Base-by-base conservation (phyloP, 2,329 filamentous ascomycete genomes). In the Neurospora sp. region DNA sequence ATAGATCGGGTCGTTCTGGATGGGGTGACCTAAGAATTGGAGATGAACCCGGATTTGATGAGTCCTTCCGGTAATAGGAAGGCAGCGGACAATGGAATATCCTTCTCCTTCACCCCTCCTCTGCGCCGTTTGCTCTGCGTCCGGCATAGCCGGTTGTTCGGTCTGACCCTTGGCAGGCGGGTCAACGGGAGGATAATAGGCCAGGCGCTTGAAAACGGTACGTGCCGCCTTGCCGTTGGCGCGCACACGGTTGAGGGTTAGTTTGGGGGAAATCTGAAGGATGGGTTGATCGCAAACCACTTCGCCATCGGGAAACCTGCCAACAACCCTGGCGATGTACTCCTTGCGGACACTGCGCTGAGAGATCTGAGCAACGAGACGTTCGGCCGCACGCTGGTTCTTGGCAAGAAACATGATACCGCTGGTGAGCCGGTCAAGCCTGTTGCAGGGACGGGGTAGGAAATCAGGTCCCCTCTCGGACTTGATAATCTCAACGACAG, bases 341-440 rank as follows among this genome's bases (percentile, higher is more conserved):
- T 99, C 96, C 79, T 99, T 99, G 75, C 93, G 90, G 43, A 99
- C 92, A 0, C 91, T 95, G 42, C 96, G 87, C 5, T 86, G 87
- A 74, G 89, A 87, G 71, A 99, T 92, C 79, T 97, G 91, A 58
- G 85, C 82, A 69, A 90, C 89, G 74, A 99, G 86, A 39, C 85
- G 84, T 73, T 95, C 93, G 0, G 96, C 95, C 0, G 92, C 92
- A 76, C 89, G 87, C 43, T 90, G 85, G 73, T 92, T 89, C 81
- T 99, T 99, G 38, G 91, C 96, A 75, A 99, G 90, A 79, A 99
- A 99, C 95, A 99, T 98, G 78, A 99, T 92, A 67, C 96, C 96
- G 75, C 93, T 97, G 0, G 96, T 99, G 76, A 99, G 82, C 68
- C 96, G 86, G 78, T 99, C 96, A 38, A 99, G 87, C n/a, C 96